Evolutionary conservation across 345 rosid species (phyloP).

Genomic region (Dipteronia dyeriana): DNA sequence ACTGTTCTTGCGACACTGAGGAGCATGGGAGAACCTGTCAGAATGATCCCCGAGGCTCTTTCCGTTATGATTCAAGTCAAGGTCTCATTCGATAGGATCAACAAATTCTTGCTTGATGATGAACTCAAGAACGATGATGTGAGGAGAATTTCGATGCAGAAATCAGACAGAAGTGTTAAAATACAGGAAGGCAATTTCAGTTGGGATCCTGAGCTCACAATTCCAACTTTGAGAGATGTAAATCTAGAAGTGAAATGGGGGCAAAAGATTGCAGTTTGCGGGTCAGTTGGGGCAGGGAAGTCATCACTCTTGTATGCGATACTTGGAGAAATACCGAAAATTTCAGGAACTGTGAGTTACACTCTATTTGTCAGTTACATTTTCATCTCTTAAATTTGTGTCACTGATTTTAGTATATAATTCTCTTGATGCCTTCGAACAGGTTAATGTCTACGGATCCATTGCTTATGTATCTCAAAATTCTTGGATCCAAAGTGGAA

Average conservation of each 20-base stretch:
- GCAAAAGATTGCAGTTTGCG: constrained; percentile 76
- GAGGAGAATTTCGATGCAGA: constrained; percentile 26
- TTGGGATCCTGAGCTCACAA: constrained; percentile 58
- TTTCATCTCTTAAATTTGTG: background rate
- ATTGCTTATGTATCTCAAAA: constrained; percentile 78
- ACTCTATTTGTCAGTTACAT: background rate
- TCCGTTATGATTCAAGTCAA: constrained; percentile 69
- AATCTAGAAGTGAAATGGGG: constrained; percentile 46
- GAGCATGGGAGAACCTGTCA: constrained; percentile 66
- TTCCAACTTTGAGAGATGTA: constrained; percentile 44
- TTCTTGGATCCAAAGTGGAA: constrained; percentile 89
- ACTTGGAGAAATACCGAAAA: constrained; percentile 68
- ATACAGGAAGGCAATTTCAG: constrained; percentile 62
- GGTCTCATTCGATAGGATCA: constrained; percentile 62
- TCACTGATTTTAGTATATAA: constrained; percentile 11
- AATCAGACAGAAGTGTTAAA: constrained; percentile 32
- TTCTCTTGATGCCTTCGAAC: constrained; percentile 10
- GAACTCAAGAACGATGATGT: constrained; percentile 47
- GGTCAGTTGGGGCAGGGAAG: constrained; percentile 81
- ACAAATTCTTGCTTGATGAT: constrained; percentile 59
- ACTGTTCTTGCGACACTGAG: constrained; percentile 73
- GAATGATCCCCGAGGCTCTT: constrained; percentile 74
- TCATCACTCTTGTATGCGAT: constrained; percentile 68
- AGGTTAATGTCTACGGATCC: constrained; percentile 60
- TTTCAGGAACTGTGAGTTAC: constrained; percentile 64